phyloP scores from a whole-genome alignment of 2,329 filamentous ascomycete species.

The Thelonectria olida region DNA sequence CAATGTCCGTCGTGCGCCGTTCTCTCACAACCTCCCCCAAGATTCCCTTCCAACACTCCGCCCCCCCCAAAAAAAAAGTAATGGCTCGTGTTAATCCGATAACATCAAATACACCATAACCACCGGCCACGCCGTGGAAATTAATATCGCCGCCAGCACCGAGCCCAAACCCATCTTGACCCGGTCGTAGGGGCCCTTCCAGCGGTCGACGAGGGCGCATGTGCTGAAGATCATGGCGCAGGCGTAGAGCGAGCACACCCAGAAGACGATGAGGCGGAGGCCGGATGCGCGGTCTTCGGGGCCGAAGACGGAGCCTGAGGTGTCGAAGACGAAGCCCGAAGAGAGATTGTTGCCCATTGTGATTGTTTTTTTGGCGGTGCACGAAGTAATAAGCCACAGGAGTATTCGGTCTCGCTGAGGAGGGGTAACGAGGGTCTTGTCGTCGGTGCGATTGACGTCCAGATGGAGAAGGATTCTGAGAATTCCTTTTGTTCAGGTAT shows the following conservation, averaged over 20 bases:
- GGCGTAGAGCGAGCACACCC: constrained; percentile 47
- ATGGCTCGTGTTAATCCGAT: constrained; percentile 16
- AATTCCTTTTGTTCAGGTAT: no score
- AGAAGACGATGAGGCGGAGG: constrained; percentile 47
- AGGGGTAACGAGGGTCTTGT: neutral
- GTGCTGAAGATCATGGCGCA: constrained; percentile 54
- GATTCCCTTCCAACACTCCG: neutral
- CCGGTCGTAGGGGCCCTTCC: constrained; percentile 51
- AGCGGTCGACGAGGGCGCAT: constrained; percentile 53
- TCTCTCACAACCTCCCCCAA: neutral
- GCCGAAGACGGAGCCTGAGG: constrained; percentile 45
- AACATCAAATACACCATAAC: constrained; percentile 47
- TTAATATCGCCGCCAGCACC: constrained; percentile 43
- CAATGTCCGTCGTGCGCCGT: neutral
- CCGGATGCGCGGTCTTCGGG: constrained; percentile 42
- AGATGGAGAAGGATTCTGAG: no score
- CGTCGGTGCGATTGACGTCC: neutral
- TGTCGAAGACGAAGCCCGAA: constrained; percentile 49
- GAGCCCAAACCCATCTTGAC: constrained; percentile 39
- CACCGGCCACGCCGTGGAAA: constrained; percentile 49
- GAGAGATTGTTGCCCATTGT: constrained; percentile 54
- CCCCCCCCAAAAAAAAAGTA: no score
- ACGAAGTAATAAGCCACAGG: no score
- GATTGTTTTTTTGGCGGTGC: constrained; percentile 12
- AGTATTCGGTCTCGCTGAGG: no score